Percentiles rank a stretch among this genome's conserved stretches.
phyloP scores from a whole-genome alignment of 73 alveolate species.

The Stentor coeruleus region DNA sequence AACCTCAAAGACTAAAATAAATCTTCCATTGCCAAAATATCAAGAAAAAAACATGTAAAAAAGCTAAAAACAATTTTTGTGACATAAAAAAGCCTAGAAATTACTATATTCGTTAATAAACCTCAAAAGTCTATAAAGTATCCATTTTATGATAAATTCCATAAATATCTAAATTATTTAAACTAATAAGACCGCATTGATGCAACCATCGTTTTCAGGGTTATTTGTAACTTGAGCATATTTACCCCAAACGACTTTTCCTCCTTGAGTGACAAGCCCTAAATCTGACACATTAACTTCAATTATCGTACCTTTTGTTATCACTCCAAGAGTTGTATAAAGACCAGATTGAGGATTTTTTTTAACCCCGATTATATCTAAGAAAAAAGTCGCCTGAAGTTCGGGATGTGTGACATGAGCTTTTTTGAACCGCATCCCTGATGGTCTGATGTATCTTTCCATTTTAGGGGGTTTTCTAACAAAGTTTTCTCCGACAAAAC shows the following conservation, averaged over 20 bases:
- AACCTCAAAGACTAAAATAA: no score
- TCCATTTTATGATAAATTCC: no score
- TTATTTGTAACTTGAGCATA: constrained; percentile 96
- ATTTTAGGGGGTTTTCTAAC: constrained; percentile 96
- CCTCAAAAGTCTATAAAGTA: no score
- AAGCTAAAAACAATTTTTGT: no score
- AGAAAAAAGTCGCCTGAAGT: constrained; percentile 89
- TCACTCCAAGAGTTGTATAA: constrained; percentile 93
- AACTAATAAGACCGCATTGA: constrained; percentile 92
- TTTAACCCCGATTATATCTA: constrained; percentile 92
- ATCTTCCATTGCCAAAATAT: no score
- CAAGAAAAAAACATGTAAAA: no score
- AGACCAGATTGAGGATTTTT: constrained; percentile 92
- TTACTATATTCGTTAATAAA: no score
- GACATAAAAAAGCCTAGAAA: no score
- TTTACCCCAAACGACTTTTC: constrained; percentile 97
- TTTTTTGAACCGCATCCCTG: constrained; percentile 95
- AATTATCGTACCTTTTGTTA: constrained; percentile 92
- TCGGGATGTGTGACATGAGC: constrained; percentile 99
- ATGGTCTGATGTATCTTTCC: constrained; percentile 96
- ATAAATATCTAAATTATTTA: no score
- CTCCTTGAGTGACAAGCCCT: constrained; percentile 95
- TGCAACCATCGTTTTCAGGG: constrained; percentile 98
- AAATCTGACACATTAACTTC: constrained; percentile 96
- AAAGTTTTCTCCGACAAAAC: constrained; percentile 93